phyloP scores from a whole-genome alignment of 306 rosid genomes.

The Fagus crenata region DNA sequence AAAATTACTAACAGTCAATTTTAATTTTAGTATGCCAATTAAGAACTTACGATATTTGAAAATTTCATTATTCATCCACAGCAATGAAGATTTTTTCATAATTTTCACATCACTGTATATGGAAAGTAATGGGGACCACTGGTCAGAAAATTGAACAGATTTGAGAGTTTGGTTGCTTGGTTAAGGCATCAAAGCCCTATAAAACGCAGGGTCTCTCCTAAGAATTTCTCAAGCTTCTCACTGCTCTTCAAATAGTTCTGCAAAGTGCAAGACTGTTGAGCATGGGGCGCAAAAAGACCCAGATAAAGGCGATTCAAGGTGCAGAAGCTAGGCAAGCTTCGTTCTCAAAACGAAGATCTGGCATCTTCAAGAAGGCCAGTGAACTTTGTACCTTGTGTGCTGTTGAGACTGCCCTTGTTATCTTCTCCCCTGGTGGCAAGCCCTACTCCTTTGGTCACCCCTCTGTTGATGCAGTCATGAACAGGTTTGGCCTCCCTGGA shows the following conservation, averaged over 20 bases:
- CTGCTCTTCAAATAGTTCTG: neutral
- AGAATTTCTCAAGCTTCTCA: neutral
- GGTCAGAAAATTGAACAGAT: neutral
- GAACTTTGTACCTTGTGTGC: constrained; percentile 10
- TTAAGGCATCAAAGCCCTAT: constrained; percentile 9
- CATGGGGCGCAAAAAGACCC: constrained; percentile 1
- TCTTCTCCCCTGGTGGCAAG: constrained; percentile 21
- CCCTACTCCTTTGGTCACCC: constrained; percentile 1
- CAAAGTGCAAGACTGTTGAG: neutral
- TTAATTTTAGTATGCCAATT: neutral
- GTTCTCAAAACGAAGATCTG: constrained; percentile 8
- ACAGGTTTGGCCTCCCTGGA: neutral
- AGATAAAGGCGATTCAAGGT: neutral
- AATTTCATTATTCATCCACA: neutral
- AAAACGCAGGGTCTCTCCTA: neutral
- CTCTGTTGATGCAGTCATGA: neutral
- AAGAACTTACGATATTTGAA: constrained; percentile 8
- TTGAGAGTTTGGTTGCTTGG: neutral
- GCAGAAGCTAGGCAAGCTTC: neutral
- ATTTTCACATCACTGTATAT: neutral
- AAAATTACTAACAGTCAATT: neutral
- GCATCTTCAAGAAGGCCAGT: constrained; percentile 23
- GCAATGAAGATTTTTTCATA: constrained; percentile 12
- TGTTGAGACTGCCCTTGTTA: neutral
- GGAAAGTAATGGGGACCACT: neutral